Evolutionary conservation across 2,329 filamentous ascomycete genomes (phyloP), one percentile per base, ranked within the genome.

Genomic region (Fragosphaeria purpurea): DNA sequence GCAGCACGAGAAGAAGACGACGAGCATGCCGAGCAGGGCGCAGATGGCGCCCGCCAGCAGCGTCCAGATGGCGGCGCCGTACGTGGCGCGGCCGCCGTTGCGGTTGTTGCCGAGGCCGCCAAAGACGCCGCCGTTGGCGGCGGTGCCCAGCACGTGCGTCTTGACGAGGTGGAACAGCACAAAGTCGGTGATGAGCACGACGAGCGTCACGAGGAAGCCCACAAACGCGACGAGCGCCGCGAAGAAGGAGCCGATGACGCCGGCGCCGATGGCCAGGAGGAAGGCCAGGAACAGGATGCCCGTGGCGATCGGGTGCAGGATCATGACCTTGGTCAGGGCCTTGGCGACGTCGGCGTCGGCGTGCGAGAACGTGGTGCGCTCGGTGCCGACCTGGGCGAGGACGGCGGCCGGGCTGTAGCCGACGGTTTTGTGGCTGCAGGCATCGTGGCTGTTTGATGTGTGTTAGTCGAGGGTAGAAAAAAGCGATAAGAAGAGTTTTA

Each of bases 1-100:
- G 66, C 75, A 82, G 72, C 80, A 84, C 6, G 77, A 79, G 57
- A 83, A 68, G 58, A 85, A 75, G 51, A 84, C 72, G 46, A 83
- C 57, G 48, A 80, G 54, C 22, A 74, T 73, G 7, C 72, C 80
- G 32, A 82, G 52, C 48, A 83, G 70, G 22, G 74, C 67, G 57
- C 72, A 70, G 53, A 82, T 66, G 55, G 76, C 77, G 2, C 75
- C 73, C 7, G 67, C 79, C 11, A 85, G 67, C 1, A 77, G 64
- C 8, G 77, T 76, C 80, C 80, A 85, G 41, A 81, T 72, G 12
- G 70, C 80, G 4, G 69, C 59, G 35, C 73, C 71, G 64, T 72
- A 85, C 41, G 62, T 60, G 30, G 80, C 80, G 13, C 59, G 61
- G 54, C 63, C 65, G 53, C 62, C 65, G 44, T 11, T 37, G 35